Evolutionary conservation across 2,329 filamentous ascomycete species (phyloP), one percentile per base, ranked within the genome.

Genomic region (Stachybotrys elegans): DNA sequence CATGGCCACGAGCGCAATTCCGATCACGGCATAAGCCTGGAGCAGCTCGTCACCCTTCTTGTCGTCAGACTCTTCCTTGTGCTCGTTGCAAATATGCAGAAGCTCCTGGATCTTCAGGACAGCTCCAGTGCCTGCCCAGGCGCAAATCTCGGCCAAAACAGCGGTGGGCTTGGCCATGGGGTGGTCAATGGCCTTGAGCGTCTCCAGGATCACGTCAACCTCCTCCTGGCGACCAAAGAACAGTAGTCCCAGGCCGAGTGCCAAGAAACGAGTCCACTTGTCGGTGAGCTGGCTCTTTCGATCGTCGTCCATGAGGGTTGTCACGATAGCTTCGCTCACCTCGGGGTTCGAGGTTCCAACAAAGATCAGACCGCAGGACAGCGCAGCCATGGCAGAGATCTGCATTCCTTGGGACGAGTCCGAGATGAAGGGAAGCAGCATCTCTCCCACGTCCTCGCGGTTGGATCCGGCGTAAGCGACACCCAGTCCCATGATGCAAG

Each of bases 141-240:
- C 93, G 61, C 94, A 98, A 44, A 97, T 95, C 59, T 95, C 92
- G 14, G 91, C 90, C 48, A 98, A 79, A 6, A 97, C 88, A 1
- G 88, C 87, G 2, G 92, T 95, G n/a, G 93, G 88, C 68, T 93
- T 93, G 17, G 91, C 88, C 83, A 96, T 95, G 20, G 93, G 92
- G 62, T 97, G 92, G 51, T 97, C 91, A 43, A 97, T 90, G 21
- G 88, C 93, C 73, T 97, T 98, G 44, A 98, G 78, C 0, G 93
- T 95, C 70, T 98, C 93, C 23, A 97, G 72, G 52, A 97, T 91
- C 46, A 97, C 92, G 58, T 98, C 93, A n/a, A 97, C 93, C 65
- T 97, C 92, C 66, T 98, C 93, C 68, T 98, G 93, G 51, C 89
- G 85, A 31, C 93, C 93, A 57, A 98, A 97, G 78, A 90, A 98